Conservation (phyloP, 805 yeast genomes). For the Pichia exigua region DNA sequence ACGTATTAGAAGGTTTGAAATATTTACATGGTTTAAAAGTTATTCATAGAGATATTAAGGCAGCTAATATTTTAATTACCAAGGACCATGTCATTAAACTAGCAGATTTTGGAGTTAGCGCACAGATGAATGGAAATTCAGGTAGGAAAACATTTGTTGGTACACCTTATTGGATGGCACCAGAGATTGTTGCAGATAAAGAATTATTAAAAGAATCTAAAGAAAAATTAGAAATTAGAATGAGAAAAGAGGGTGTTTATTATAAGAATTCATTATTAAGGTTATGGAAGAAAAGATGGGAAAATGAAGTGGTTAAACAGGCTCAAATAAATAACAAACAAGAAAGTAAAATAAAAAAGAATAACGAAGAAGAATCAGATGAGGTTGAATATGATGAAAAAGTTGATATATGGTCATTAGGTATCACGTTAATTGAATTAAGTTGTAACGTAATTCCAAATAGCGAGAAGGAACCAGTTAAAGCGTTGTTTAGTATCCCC, state of each 20-base stretch:
- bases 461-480: conserved; percentile 65
- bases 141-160: conserved; percentile 49
- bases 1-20: conserved; percentile 59
- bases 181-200: conserved; percentile 62
- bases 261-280: conserved; percentile 6
- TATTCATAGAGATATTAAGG: conserved; percentile 90
- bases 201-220: conserved; percentile 7
- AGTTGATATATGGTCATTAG: conserved; percentile 95
- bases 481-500: conserved; percentile 66
- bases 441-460: conserved; percentile 79
- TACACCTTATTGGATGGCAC: conserved; percentile 80
- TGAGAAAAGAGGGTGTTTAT: conserved; percentile 5
- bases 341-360: background rate
- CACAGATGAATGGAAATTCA: conserved; percentile 52
- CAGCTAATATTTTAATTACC: conserved; percentile 81
- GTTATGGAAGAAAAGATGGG: conserved; percentile 10
- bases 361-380: background rate
- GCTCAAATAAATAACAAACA: background rate
- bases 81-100: conserved; percentile 68
- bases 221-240: conserved; percentile 5
- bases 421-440: conserved; percentile 85
- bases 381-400: conserved; percentile 66
- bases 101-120: conserved; percentile 96
- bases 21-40: conserved; percentile 68
- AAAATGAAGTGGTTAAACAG: background rate